Conservation (phyloP, 2,329 filamentous ascomycete species). For the Fonsecaea monophora region DNA sequence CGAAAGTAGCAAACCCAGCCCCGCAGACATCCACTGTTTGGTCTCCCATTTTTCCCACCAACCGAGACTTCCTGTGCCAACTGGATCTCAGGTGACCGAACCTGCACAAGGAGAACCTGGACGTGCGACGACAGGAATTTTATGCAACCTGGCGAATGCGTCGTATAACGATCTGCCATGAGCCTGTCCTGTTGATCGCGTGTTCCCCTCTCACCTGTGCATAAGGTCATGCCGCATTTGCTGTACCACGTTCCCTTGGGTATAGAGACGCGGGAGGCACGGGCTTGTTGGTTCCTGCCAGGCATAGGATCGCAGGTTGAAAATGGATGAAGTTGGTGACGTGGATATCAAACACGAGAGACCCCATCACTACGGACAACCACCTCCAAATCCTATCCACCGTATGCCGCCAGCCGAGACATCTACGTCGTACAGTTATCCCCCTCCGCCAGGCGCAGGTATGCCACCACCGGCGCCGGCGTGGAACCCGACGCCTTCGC, state of each 20-base stretch:
- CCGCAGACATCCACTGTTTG: constrained; percentile 20
- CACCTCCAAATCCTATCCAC: constrained; percentile 32
- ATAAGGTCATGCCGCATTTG: constrained; percentile 36
- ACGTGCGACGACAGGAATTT: constrained; percentile 30
- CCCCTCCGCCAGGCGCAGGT: constrained; percentile 30
- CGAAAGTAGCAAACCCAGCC: constrained; percentile 20
- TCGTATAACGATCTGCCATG: constrained; percentile 34
- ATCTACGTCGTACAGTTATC: constrained; percentile 39
- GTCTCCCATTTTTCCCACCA: constrained; percentile 26
- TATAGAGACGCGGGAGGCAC: constrained; percentile 38
- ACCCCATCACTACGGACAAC: constrained; percentile 35
- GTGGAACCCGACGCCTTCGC: constrained; percentile 39
- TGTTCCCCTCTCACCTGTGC: constrained; percentile 22
- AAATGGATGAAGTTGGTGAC: constrained; percentile 39
- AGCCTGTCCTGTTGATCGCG: constrained; percentile 33
- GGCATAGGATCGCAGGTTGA: constrained; percentile 30
- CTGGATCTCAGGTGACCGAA: constrained; percentile 19
- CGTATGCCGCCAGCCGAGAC: constrained; percentile 40
- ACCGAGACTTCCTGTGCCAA: constrained; percentile 21
- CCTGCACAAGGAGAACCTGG: constrained; percentile 11
- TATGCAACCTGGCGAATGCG: constrained; percentile 31
- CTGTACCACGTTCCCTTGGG: constrained; percentile 35
- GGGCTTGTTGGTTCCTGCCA: constrained; percentile 25
- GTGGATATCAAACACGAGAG: constrained; percentile 37
- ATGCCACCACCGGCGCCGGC: constrained; percentile 37